phyloP scores from a whole-genome alignment of 2,329 filamentous ascomycete genomes.

The Leptodontidium sp. region DNA sequence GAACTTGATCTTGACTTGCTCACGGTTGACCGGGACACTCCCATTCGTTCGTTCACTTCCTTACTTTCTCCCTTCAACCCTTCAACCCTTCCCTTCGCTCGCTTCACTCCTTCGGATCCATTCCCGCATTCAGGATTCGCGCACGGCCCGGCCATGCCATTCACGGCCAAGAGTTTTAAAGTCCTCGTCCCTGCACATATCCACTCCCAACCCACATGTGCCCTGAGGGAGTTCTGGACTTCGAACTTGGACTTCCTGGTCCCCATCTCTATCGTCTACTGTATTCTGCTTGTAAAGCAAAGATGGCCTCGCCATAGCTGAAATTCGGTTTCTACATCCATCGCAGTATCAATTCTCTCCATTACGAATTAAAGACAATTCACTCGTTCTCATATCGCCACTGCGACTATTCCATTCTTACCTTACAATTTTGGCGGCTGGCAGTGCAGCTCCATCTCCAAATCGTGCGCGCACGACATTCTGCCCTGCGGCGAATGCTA shows the following conservation, averaged over 20 bases:
- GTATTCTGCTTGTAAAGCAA: not conserved
- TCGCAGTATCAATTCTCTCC: not conserved
- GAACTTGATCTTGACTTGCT: no score
- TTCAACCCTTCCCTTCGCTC: no score
- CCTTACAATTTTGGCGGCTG: not conserved
- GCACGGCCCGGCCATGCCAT: no score
- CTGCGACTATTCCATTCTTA: not conserved
- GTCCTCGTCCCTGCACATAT: not conserved
- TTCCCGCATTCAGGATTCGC: no score
- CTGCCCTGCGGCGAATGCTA: not conserved
- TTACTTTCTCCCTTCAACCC: no score
- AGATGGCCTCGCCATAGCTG: constrained; percentile 7
- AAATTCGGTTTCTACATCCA: not conserved
- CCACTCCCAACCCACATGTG: not conserved
- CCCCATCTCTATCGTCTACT: not conserved
- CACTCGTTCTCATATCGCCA: constrained; percentile 1
- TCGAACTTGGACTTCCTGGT: not conserved
- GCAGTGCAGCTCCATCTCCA: not conserved
- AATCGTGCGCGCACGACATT: constrained; percentile 2
- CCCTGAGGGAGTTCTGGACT: not conserved
- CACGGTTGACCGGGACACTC: no score
- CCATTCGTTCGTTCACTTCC: no score
- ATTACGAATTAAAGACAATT: not conserved
- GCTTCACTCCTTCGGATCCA: no score
- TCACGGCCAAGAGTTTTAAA: constrained; percentile 1